phyloP scores from a whole-genome alignment of 148 eudicot genomes.

The Heliamphora exappendiculata region DNA sequence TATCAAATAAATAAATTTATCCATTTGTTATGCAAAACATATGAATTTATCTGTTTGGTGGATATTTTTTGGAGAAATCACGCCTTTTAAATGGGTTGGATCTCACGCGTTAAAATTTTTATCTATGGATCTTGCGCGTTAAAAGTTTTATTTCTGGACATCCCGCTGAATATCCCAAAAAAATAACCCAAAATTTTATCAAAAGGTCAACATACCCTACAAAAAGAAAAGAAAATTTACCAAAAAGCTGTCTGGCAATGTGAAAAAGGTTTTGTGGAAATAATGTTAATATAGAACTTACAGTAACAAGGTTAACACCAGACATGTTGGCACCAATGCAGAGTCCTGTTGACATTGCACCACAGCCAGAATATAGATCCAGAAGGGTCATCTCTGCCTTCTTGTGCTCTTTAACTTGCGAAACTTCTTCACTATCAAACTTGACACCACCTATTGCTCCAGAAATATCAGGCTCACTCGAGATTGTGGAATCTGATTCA shows the following conservation, averaged over 20 bases:
- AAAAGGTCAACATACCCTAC: not conserved
- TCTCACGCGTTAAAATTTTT: too few relatives aligned
- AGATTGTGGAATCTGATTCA: conserved; percentile 58
- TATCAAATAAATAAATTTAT: too few relatives aligned
- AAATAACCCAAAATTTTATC: not conserved
- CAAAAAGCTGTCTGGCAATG: not conserved
- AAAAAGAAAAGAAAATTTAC: not conserved
- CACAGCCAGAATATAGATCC: conserved; percentile 15
- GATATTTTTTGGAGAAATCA: too few relatives aligned
- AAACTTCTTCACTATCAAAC: not conserved
- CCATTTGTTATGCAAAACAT: too few relatives aligned
- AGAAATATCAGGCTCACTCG: conserved; percentile 36
- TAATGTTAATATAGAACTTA: conserved; percentile 27
- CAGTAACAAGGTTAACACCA: conserved; percentile 63
- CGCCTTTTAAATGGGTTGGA: too few relatives aligned
- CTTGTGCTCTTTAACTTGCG: not conserved
- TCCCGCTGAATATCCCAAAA: too few relatives aligned
- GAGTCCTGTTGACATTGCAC: conserved; percentile 14
- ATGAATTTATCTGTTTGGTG: too few relatives aligned
- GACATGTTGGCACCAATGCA: conserved; percentile 7
- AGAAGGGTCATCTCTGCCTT: not conserved
- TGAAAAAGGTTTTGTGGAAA: not conserved
- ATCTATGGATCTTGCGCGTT: too few relatives aligned
- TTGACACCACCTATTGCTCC: conserved; percentile 5
- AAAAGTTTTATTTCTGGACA: too few relatives aligned